Evolutionary conservation across 345 rosid genomes (phyloP).

Genomic region (Hevea brasiliensis): DNA sequence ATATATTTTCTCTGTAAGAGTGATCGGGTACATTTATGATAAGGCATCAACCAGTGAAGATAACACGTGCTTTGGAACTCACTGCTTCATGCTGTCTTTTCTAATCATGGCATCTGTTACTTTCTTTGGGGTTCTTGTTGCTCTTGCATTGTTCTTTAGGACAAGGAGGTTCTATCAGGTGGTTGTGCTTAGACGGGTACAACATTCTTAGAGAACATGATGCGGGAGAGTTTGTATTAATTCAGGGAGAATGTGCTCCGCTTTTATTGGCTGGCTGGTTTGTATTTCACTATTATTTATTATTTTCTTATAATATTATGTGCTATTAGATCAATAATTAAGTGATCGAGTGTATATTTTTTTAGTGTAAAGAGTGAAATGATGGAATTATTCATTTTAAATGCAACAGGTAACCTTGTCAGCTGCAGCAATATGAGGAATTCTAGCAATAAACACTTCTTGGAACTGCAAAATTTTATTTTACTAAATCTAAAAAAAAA

Average conservation of each 20-base stretch:
- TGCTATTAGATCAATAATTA: no score
- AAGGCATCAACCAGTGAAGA: constrained; percentile 46
- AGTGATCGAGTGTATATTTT: no score
- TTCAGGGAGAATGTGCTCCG: background rate
- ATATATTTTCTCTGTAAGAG: constrained; percentile 72
- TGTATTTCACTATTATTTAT: background rate
- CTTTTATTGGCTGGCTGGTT: background rate
- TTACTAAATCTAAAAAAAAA: no score
- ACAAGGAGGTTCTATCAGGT: constrained; percentile 59
- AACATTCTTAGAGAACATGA: constrained; percentile 14
- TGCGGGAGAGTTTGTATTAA: background rate
- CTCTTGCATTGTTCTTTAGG: constrained; percentile 46
- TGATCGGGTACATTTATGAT: constrained; percentile 76
- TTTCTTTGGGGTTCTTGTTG: constrained; percentile 56
- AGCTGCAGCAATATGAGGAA: no score
- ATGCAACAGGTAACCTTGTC: no score
- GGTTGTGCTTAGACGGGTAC: constrained; percentile 48
- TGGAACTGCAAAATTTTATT: no score
- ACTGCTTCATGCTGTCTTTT: constrained; percentile 74
- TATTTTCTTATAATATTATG: no score
- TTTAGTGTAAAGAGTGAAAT: no score
- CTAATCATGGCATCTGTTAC: constrained; percentile 72
- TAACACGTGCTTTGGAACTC: constrained; percentile 58
- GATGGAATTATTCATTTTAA: no score
- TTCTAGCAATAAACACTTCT: no score